These are phyloP conservation scores for Brassica cretica DNA, from an alignment of 345 rosid genomes.

Conservation along the genomic window DNA sequence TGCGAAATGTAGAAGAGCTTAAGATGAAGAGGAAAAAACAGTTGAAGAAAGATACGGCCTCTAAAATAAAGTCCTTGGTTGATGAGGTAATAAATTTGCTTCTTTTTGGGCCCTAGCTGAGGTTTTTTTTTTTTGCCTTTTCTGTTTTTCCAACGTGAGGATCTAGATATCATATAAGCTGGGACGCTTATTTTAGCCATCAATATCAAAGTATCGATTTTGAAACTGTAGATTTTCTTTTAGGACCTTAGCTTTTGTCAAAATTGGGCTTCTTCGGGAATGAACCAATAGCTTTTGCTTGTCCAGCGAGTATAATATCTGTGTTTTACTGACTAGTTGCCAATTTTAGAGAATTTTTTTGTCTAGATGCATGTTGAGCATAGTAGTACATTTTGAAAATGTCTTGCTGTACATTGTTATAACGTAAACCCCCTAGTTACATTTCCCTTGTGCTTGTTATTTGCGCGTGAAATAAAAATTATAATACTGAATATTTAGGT, in stretches of 20 bases:
- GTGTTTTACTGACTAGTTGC: constrained; percentile 1
- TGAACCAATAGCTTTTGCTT: not conserved
- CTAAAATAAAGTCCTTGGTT: constrained; percentile 78
- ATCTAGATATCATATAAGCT: not conserved
- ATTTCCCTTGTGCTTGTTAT: not conserved
- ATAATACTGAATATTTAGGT: not conserved
- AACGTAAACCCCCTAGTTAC: not conserved
- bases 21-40: constrained; percentile 71
- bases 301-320: not conserved
- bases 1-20: constrained; percentile 80
- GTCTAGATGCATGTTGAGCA: not conserved
- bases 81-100: constrained; percentile 63
- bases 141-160: constrained; percentile 2
- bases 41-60: not conserved
- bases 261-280: not conserved
- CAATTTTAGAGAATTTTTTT: not conserved
- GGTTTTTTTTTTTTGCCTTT: not conserved
- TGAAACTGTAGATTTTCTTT: not conserved
- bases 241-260: not conserved
- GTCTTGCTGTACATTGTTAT: not conserved
- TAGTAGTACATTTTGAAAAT: constrained; percentile 12
- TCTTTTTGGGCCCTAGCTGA: too few relatives aligned
- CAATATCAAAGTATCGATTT: not conserved
- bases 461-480: not conserved
- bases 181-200: constrained; percentile 8